Evolutionary conservation across 2,329 filamentous ascomycete genomes (phyloP), one percentile per base, ranked within the genome.

Genomic region (Fonsecaea pugnacius): DNA sequence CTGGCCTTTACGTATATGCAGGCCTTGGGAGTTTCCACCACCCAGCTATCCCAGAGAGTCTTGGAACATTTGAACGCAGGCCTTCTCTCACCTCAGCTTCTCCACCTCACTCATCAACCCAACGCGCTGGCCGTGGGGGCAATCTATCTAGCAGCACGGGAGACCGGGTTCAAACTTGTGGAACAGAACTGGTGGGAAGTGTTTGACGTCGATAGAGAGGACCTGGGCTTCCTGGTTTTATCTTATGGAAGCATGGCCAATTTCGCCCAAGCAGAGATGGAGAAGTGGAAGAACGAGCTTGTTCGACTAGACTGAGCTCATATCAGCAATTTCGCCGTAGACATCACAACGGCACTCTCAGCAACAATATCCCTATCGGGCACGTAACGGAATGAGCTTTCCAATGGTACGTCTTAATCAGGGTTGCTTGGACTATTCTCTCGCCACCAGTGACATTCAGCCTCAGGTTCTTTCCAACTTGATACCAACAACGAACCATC

Each of bases 161-260:
- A 98, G 70, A 76, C 86, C 1, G 88, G 85, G 0, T 86, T 90
- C 12, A 92, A 91, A 75, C 83, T 97, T 78, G 92, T 94, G 0
- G 90, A 90, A 68, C 89, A 91, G 68, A 69, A 70, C 38, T 99
- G 95, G 95, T 99, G 95, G 95, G 93, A 97, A 77, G 91, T 98
- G 0, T 98, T 98, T 75, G 95, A 99, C 76, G 91, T 95, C 7
- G 93, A 97, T 72, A 84, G 95, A 57, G 95, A 99, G 80, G 92
- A 96, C 75, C 82, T 99, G 38, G 95, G 95, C 0, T 98, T 98
- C 71, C 78, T 98, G 63, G 92, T 96, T 3, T 91, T 97, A 10
- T 92, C 85, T 0, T 86, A 97, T 84, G 82, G 87, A 67, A 97
- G 93, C 72, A 80, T 96, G 60, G 88, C 90, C 67, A 87, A 86